Evolutionary conservation across 140 eudicot species (phyloP), one percentile per base, ranked within the genome.

Genomic region (Oenanthe javanica): DNA sequence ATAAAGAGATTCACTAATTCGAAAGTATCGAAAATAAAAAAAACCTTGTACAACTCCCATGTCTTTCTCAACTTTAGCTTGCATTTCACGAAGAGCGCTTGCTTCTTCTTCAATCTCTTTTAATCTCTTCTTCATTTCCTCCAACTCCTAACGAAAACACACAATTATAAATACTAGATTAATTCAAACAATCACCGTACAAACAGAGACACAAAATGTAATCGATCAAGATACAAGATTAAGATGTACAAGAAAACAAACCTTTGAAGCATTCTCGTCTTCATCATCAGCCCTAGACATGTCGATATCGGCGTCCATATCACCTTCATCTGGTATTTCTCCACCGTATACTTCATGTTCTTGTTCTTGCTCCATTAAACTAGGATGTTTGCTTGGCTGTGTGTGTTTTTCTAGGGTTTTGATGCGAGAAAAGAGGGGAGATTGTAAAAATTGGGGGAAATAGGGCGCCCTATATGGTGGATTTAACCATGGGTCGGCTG

Each of bases 61-160:
- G 70, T 92, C 97, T 63, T 87, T 89, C 91, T 92, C 92, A 59
- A 90, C 96, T 82, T 92, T 92, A 4, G 96, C 90, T 81, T 92
- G 96, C 96, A 92, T 92, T 79, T 92, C 97, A 23, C 97, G 96
- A 76, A 92, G 96, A 27, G 97, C 97, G 0, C 91, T 96, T 2
- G 97, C 93, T 77, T 93, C 97, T 54, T 92, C 93, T 82, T 92
- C 93, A 43, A 92, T 90, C 87, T 92, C 97, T 82, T 92, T 85
- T 78, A 92, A 77, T 48, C 97, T 82, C 87, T 89, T 89, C 89
- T 89, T 91, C 93, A 91, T 89, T 48, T 83, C 88, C 83, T 92
- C 97, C 75, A 92, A 81, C 42, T 90, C 93, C 93, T 88, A 80
- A 75, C 52, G 15, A 70, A 52, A 66, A 50, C 6, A 61, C 45